phyloP scores from a whole-genome alignment of 495 filamentous ascomycete species.

The Tuber microsphaerosporum region DNA sequence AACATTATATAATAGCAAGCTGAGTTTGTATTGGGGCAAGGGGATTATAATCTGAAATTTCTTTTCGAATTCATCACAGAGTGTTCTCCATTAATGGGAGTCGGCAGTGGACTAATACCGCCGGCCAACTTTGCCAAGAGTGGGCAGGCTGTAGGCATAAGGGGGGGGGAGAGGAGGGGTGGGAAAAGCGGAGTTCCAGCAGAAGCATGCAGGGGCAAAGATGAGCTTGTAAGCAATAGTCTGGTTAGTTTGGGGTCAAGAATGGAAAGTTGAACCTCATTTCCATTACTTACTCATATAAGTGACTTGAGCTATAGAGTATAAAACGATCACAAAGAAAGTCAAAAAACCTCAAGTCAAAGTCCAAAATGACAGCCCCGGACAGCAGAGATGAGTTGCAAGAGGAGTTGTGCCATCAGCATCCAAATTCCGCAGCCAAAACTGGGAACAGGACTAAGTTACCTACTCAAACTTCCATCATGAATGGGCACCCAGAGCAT shows the following conservation, averaged over 20 bases:
- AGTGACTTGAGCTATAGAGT: neutral
- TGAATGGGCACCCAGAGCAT: neutral
- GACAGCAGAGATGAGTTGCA: neutral
- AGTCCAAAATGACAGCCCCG: neutral
- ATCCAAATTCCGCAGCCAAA: neutral
- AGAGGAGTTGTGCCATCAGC: neutral
- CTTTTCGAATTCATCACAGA: neutral
- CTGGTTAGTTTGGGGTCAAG: too few relatives aligned
- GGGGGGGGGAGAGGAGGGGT: too few relatives aligned
- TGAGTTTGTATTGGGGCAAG: neutral
- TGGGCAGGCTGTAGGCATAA: neutral
- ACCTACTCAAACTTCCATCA: neutral
- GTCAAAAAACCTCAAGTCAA: neutral
- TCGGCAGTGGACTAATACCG: neutral
- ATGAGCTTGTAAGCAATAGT: too few relatives aligned
- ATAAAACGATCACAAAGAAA: neutral
- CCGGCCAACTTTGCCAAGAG: neutral
- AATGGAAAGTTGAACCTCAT: neutral
- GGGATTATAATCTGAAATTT: neutral
- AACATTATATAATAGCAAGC: neutral
- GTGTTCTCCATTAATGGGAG: neutral
- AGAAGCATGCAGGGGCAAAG: too few relatives aligned
- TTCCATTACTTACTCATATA: neutral
- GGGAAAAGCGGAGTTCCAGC: too few relatives aligned
- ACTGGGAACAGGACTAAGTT: neutral